These are phyloP conservation scores for Tremella fuciformis DNA, from an alignment of 768 basidiomycete genomes.

Conservation along the genomic window DNA sequence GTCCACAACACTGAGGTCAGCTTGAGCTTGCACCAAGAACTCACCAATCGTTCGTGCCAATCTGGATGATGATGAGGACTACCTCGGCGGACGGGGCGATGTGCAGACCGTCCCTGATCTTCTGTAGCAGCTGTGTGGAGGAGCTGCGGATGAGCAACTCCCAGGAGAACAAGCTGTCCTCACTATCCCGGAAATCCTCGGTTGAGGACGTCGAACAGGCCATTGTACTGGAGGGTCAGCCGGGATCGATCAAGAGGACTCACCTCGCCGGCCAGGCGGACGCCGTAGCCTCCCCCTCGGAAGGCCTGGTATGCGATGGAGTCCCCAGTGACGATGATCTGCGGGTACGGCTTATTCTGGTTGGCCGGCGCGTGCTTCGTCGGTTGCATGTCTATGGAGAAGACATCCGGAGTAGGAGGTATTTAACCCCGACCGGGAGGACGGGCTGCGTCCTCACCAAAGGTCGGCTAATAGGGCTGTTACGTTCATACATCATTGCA, in stretches of 20 bases:
- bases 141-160: no score
- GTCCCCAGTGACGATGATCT: constrained; percentile 10
- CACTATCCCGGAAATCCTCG: constrained; percentile 6
- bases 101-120: constrained; percentile 1
- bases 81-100: constrained; percentile 1
- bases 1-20: not conserved
- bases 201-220: constrained; percentile 9
- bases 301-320: constrained; percentile 5
- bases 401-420: no score
- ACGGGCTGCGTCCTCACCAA: no score
- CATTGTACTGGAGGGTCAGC: constrained; percentile 7
- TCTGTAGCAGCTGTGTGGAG: constrained; percentile 8
- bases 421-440: no score
- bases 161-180: no score
- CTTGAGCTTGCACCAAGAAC: not conserved
- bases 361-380: not conserved
- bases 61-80: constrained; percentile 6
- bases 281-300: constrained; percentile 9
- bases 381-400: no score
- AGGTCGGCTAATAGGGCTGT: no score
- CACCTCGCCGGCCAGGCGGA: not conserved
- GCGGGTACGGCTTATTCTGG: constrained; percentile 4
- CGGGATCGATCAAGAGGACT: not conserved
- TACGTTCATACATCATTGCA: no score
- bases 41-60: constrained; percentile 10